Base-by-base conservation (phyloP, 495 filamentous ascomycete genomes). In the Aspergillus steynii region DNA sequence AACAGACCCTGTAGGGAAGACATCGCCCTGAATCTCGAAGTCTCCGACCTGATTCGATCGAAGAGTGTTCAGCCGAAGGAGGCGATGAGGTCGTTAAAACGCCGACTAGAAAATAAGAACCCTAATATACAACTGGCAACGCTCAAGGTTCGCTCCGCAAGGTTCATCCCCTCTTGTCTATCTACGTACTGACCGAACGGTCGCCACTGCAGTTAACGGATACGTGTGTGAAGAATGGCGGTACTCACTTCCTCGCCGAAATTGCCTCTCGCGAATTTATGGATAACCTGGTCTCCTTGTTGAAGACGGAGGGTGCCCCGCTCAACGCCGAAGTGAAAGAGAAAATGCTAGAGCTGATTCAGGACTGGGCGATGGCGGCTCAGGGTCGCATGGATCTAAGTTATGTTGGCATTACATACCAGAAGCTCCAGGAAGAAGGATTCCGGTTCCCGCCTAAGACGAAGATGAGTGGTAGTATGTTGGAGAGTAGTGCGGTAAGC, bases 211-310 rank as follows among this genome's bases (percentile, higher is more conserved):
- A 86, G 88, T 88, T 99, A 61, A 97, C 94, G 32, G 95, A 99
- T 78, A 98, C 95, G 5, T 98, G 95, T 70, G 94, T 98, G 32
- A 99, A 99, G 75, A 99, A 99, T 76, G 95, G 95, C 28, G 95
- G 95, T 50, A 86, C 88, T n/a, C 95, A 99, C 75, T 99, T 99
- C 69, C 85, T 99, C 49, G 82, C 87, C 53, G 95, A 98, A 75
- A 93, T 99, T 60, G 94, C 95, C 14, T 96, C 93, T 2, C 86
- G 94, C 59, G 95, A 99, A 77, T 99, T 98, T 65, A 96, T 99
- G 91, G 95, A 98, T 74, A 97, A 96, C 67, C 75, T 98, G 34
- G 90, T 93, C 9, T 96, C 93, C 20, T 79, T 99, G 6, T 80
- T 98, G 46, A 95, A 94, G 70, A 85, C 88, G 31, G 91, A 91